Percentiles rank a stretch among this genome's conserved stretches.
Conservation (phyloP, 2,329 filamentous ascomycete genomes). For the Ophiostoma ulmi region DNA sequence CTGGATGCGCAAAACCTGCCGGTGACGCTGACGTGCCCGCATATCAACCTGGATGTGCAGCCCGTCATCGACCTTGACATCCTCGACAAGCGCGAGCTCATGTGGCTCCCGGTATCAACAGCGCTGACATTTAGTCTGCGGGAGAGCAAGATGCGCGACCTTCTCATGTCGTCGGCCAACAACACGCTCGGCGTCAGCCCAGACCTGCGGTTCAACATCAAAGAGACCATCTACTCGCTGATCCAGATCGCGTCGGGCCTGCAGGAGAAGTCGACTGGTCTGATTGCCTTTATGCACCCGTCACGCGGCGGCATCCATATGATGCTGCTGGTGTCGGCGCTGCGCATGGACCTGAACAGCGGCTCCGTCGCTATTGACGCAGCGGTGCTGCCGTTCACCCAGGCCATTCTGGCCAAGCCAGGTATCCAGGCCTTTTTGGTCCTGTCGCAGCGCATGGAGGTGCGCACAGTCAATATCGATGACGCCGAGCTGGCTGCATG, state of each 20-base stretch:
- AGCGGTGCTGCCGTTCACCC: not conserved
- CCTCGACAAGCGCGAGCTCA: constrained; percentile 28
- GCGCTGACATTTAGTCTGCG: constrained; percentile 41
- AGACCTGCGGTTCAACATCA: constrained; percentile 1
- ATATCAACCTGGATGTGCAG: constrained; percentile 43
- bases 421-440: not conserved
- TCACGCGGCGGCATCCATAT: constrained; percentile 3
- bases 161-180: constrained; percentile 12
- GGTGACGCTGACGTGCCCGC: constrained; percentile 37
- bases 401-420: not conserved
- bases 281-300: not conserved
- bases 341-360: constrained; percentile 6
- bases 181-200: constrained; percentile 1
- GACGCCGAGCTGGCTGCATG: constrained; percentile 54
- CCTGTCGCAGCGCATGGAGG: not conserved
- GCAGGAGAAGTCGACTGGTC: constrained; percentile 23
- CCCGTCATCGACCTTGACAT: constrained; percentile 40
- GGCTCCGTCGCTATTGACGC: not conserved
- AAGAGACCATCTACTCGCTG: not conserved
- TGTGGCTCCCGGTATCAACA: constrained; percentile 23
- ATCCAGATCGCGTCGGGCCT: constrained; percentile 7
- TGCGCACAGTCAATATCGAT: constrained; percentile 35
- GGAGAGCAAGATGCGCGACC: constrained; percentile 36
- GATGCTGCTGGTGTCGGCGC: not conserved
- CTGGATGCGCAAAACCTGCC: constrained; percentile 34